Base-by-base conservation (phyloP, 148 eudicot genomes). In the Vaccinium macrocarpon region DNA sequence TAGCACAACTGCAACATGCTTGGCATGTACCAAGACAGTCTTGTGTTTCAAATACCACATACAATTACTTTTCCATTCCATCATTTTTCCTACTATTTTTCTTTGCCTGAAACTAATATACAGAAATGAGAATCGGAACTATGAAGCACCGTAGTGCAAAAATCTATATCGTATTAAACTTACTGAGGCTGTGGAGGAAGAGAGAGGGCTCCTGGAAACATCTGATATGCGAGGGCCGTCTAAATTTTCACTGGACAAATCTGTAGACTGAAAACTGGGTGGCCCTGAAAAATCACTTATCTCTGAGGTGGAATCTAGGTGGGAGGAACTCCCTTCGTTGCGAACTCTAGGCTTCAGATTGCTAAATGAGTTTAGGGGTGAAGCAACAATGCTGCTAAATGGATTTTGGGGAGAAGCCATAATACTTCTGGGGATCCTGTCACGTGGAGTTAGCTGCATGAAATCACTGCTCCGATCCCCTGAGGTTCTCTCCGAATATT, bases 231-330 rank as follows among this genome's bases (percentile, higher is more conserved):
- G 42, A 32, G 88, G 76, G 3, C 32, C 23, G 59, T 88, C 88
- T 18, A 84, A 23, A 71, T 23, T 46, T 70, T 88, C 94, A 23
- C 18, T 59, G 13, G 90, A 88, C 14, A 79, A 35, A 23, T 79
- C 83, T 21, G 71, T 52, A 25, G 94, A 89, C 14, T 81, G 90
- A 72, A 78, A 90, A 84, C 89, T 89, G 46, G 49, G n/a, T 15
- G 75, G 76, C 23, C 87, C 88, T 49, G 91, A 89, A 83, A 6
- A 82, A 80, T 86, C 90, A 61, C 89, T 89, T 2, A 68, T 71
- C 16, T 56, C 86, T 15, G 76, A 72, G 27, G 21, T 6, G 57
- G 83, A 87, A 50, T 77, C 62, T 35, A 76, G 79, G 15, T 78
- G 16, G 46, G 76, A 51, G 23, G 75, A n/a, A 85, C 66, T 81